Percentiles rank a stretch among this genome's conserved stretches.
phyloP scores from a whole-genome alignment of 345 rosid genomes.

The Mercurialis annua region DNA sequence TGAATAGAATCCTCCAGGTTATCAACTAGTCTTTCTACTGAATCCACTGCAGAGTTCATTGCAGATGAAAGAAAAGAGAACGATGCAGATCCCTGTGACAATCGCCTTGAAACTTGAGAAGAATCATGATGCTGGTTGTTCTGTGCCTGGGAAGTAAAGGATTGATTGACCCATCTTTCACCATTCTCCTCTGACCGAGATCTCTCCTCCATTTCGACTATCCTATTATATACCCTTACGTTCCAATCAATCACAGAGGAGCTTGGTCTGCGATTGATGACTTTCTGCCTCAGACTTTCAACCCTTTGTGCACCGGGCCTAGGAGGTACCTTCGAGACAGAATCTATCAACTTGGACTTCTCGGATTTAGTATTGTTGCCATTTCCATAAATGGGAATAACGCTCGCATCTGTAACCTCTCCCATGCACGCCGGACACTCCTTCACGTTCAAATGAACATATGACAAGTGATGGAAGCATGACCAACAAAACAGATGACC shows the following conservation, averaged over 20 bases:
- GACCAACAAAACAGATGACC: conserved; percentile 34
- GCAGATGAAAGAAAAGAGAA: conserved; percentile 36
- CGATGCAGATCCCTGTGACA: conserved; percentile 32
- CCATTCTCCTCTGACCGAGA: conserved; percentile 29
- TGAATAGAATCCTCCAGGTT: conserved; percentile 38
- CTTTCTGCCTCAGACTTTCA: conserved; percentile 49
- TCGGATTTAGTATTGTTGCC: conserved; percentile 21
- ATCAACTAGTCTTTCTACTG: conserved; percentile 33
- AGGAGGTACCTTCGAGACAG: conserved; percentile 42
- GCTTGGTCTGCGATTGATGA: conserved; percentile 26
- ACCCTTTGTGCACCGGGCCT: conserved; percentile 55
- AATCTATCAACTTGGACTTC: conserved; percentile 32
- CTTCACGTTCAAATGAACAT: conserved; percentile 19
- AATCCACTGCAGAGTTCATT: conserved; percentile 39
- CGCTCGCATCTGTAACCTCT: conserved; percentile 40
- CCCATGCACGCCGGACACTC: conserved; percentile 43
- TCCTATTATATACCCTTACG: conserved; percentile 33
- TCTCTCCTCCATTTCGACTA: conserved; percentile 30
- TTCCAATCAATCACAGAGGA: conserved; percentile 35
- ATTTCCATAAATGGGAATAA: conserved; percentile 60
- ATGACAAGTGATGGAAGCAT: conserved; percentile 20
- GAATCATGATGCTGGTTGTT: conserved; percentile 16
- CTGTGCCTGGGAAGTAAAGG: conserved; percentile 10
- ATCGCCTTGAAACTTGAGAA: conserved; percentile 27
- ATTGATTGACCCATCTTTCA: not conserved